Evolutionary conservation across 2,329 filamentous ascomycete genomes (phyloP).

Genomic region (Beauveria rudraprayagi): DNA sequence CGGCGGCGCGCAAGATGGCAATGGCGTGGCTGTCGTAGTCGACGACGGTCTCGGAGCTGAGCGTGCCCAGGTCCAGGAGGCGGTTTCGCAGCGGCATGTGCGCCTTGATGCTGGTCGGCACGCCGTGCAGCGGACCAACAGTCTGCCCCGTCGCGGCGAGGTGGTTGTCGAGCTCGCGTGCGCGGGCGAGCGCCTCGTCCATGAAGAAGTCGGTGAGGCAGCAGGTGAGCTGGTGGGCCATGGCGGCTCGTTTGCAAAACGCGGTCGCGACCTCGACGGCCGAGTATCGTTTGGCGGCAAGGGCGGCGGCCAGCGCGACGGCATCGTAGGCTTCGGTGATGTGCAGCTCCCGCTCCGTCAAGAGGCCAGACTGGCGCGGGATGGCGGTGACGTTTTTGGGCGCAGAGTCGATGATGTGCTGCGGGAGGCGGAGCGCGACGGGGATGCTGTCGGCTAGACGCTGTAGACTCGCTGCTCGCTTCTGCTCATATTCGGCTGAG

Average conservation of each 20-base stretch:
- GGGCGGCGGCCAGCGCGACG: conserved; percentile 30
- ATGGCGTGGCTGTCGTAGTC: conserved; percentile 48
- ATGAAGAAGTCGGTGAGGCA: conserved; percentile 47
- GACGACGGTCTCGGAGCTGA: conserved; percentile 40
- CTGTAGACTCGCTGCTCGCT: conserved; percentile 18
- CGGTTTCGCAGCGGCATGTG: conserved; percentile 48
- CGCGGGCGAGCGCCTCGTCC: conserved; percentile 36
- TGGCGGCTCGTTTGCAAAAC: conserved; percentile 42
- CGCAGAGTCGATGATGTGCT: conserved; percentile 19
- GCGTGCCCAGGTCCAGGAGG: conserved; percentile 43
- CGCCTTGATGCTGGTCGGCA: conserved; percentile 45
- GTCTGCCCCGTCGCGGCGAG: conserved; percentile 29
- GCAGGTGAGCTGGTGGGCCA: conserved; percentile 48
- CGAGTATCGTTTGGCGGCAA: conserved; percentile 27
- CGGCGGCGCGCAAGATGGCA: conserved; percentile 45
- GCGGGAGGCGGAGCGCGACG: conserved; percentile 20
- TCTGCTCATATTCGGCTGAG: conserved; percentile 1
- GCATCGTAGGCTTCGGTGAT: conserved; percentile 42
- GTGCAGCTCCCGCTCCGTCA: conserved; percentile 35
- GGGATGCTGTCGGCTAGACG: conserved; percentile 27
- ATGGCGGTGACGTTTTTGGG: conserved; percentile 26
- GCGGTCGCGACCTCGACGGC: conserved; percentile 35
- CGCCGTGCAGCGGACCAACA: conserved; percentile 51
- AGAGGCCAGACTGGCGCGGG: conserved; percentile 33
- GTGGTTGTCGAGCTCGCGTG: conserved; percentile 32